Conservation (phyloP, 805 yeast genomes). For the Komagataella pseudopastoris region DNA sequence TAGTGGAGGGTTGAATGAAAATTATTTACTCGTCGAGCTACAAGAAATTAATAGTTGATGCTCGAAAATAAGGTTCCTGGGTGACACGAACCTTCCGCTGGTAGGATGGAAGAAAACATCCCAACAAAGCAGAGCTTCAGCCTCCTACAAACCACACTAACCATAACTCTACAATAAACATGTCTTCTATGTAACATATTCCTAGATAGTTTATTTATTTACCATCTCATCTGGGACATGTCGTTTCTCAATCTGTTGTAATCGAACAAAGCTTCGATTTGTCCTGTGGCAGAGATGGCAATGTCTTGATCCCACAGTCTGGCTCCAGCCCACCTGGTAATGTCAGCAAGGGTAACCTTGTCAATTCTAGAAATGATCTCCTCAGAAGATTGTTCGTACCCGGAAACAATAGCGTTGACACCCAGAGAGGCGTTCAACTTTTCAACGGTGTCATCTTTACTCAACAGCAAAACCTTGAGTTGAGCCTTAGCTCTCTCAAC, state of each 20-base stretch:
- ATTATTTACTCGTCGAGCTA: background rate
- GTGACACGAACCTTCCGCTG: background rate
- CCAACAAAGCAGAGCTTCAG: too few species aligned
- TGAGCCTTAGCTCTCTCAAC: conserved; percentile 65
- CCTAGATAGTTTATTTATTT: conserved; percentile 6
- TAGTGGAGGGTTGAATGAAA: background rate
- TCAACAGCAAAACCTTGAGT: conserved; percentile 49
- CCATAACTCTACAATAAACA: background rate
- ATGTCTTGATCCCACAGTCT: conserved; percentile 77
- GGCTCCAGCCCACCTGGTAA: conserved; percentile 63
- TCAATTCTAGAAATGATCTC: conserved; percentile 54
- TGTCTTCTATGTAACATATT: background rate
- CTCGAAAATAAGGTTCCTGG: background rate
- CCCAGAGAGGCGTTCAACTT: conserved; percentile 45
- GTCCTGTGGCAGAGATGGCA: conserved; percentile 76
- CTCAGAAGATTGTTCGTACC: conserved; percentile 45
- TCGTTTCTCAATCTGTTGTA: conserved; percentile 80
- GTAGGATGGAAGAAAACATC: background rate
- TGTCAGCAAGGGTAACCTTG: conserved; percentile 41
- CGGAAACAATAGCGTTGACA: conserved; percentile 40
- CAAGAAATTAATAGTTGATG: background rate
- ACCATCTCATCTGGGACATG: conserved; percentile 84
- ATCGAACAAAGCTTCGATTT: conserved; percentile 73
- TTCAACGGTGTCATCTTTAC: conserved; percentile 29
- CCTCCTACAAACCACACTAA: background rate